phyloP scores from a whole-genome alignment of 2,329 filamentous ascomycete species.

The Xylogone sp. region DNA sequence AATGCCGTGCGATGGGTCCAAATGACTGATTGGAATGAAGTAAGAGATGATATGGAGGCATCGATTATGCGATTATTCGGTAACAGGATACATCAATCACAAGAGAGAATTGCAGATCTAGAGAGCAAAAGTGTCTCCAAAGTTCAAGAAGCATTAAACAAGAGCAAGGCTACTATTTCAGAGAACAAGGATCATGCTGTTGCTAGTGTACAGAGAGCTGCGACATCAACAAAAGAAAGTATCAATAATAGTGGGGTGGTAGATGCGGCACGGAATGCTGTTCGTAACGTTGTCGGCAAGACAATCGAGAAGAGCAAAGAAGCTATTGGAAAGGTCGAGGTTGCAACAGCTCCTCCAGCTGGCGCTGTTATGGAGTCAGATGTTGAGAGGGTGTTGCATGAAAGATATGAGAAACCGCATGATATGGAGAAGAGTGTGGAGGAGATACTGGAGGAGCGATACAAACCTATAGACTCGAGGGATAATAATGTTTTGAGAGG shows the following conservation, averaged over 20 bases:
- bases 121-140: constrained; percentile 29
- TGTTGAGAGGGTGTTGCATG: constrained; percentile 45
- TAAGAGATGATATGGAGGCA: constrained; percentile 55
- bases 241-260: constrained; percentile 20
- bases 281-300: constrained; percentile 28
- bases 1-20: constrained; percentile 63
- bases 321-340: constrained; percentile 34
- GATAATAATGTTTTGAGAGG: constrained; percentile 32
- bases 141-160: constrained; percentile 32
- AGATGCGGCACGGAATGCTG: constrained; percentile 35
- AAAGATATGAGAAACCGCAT: constrained; percentile 45
- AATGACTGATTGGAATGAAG: constrained; percentile 59
- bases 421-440: constrained; percentile 45
- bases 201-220: constrained; percentile 17
- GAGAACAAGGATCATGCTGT: constrained; percentile 18
- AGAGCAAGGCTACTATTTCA: constrained; percentile 32
- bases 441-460: constrained; percentile 52
- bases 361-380: constrained; percentile 11
- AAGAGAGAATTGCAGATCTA: constrained; percentile 21
- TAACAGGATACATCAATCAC: constrained; percentile 23
- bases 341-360: background rate
- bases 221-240: constrained; percentile 18
- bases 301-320: constrained; percentile 32
- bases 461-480: constrained; percentile 40
- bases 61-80: constrained; percentile 37